A percentile compares a stretch with the other conserved stretches of the same genome.
Conservation (phyloP, 1,284 basidiomycete genomes). For the Tilletia indica region DNA sequence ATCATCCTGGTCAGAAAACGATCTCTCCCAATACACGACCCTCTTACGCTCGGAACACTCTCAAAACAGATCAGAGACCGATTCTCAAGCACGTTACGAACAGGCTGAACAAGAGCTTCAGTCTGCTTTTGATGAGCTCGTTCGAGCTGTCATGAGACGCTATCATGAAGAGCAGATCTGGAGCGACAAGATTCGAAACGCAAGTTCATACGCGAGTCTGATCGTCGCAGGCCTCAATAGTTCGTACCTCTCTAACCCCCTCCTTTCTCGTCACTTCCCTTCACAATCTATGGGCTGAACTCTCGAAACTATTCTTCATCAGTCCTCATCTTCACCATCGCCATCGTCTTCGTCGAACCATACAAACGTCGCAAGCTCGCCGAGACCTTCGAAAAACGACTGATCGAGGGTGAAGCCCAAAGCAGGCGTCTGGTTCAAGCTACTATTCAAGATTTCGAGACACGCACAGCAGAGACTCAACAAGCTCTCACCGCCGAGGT, state of each 20-base stretch:
- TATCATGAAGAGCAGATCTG: conserved; percentile 55
- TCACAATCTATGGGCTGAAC: neutral
- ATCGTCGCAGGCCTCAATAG: conserved; percentile 46
- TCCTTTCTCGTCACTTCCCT: neutral
- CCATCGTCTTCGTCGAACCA: conserved; percentile 53
- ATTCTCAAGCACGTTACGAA: conserved; percentile 39
- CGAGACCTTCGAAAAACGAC: conserved; percentile 45
- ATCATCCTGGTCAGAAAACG: conserved; percentile 40
- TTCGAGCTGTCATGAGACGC: conserved; percentile 44
- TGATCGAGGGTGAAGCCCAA: conserved; percentile 41
- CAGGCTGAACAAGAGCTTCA: conserved; percentile 36
- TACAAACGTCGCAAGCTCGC: conserved; percentile 53
- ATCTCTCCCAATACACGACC: conserved; percentile 44
- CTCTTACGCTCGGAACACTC: conserved; percentile 47
- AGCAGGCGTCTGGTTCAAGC: conserved; percentile 29
- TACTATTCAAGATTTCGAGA: conserved; percentile 33
- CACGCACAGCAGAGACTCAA: neutral
- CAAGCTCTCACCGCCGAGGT: neutral
- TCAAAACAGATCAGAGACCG: conserved; percentile 32
- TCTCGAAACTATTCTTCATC: neutral
- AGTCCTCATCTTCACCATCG: conserved; percentile 48
- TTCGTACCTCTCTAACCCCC: conserved; percentile 6
- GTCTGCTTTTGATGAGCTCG: conserved; percentile 44
- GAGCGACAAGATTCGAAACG: conserved; percentile 46
- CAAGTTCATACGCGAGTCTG: conserved; percentile 46